phyloP scores from a whole-genome alignment of 441 rosid species.

The Omphalea diandra region DNA sequence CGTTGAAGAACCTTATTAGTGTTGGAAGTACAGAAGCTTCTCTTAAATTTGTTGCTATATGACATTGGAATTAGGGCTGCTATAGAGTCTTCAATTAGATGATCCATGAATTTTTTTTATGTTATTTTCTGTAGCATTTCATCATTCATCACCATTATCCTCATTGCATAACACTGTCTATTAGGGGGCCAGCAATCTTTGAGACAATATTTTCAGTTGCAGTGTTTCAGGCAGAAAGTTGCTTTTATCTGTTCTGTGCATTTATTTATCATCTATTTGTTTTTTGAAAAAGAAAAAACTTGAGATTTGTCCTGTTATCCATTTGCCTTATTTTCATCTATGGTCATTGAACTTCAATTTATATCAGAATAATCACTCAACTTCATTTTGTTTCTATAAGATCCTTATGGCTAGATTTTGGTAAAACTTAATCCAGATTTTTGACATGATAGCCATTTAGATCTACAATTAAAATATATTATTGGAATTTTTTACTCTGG shows the following conservation, averaged over 20 bases:
- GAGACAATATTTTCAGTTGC: not conserved
- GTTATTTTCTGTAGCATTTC: not conserved
- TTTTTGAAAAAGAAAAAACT: not conserved
- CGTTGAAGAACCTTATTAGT: not conserved
- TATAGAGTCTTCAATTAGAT: not conserved
- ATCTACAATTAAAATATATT: not conserved
- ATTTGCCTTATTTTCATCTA: not conserved
- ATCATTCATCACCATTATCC: slow-evolving; percentile 1
- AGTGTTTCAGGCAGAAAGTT: not conserved
- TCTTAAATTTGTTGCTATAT: not conserved
- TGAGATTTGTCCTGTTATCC: not conserved
- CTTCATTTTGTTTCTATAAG: not conserved
- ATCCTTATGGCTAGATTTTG: not conserved
- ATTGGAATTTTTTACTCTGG: not conserved
- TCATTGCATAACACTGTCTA: not conserved
- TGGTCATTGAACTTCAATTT: not conserved
- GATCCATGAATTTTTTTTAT: not conserved
- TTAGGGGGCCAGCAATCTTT: not conserved
- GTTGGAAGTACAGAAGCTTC: not conserved
- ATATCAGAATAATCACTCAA: not conserved
- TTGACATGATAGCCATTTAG: not conserved
- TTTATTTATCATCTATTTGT: not conserved
- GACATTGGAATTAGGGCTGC: not conserved
- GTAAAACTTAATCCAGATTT: not conserved
- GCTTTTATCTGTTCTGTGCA: not conserved